Base-by-base conservation (phyloP, 192 early-diverging fungal genomes). In the Coemansia sp. region DNA sequence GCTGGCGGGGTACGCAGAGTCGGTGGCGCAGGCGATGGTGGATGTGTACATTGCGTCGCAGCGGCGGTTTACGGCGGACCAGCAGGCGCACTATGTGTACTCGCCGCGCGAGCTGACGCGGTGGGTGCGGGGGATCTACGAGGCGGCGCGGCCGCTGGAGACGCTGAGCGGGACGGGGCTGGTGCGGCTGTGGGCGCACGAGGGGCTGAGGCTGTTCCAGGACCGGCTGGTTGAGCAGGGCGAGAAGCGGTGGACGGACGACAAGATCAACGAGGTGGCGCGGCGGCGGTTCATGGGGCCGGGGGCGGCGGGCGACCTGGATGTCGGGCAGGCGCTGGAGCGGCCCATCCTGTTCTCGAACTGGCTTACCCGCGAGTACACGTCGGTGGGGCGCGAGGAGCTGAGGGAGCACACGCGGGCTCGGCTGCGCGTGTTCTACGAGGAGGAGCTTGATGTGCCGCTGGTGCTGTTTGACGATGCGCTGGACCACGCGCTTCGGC, bases 1-100 rank as follows among this genome's bases (percentile, higher is more conserved):
- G 11, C 77, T 99, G 50, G 86, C 94, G 35, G 95, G 92, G 11
- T 97, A 95, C 67, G 86, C 95, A 8, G 93, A 94, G 42, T 85
- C 95, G 18, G 80, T 99, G 34, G 97, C 97, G 13, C 81, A 85
- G 9, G 95, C 98, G 6, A 99, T 99, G 95, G 94, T 99, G 1
- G 96, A 99, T 24, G 91, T 99, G 63, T 99, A 95, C 66, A 71
- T 92, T 46, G 78, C 82, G 62, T 96, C 94, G 14, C 96, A 99
- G 82, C 84, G 85, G 55, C 85, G 87, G 63, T 99, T 99, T 63
- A 99, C 97, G 20, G 89, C 95, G 1, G 97, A 99, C 77, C 93
- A 92, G 70, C 98, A 99, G 81, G 94, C 96, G 2, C 98, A 99
- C 79, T 99, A 99, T 66, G 92, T 99, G 64, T 99, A 99, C 82